A percentile compares a stretch with the other conserved stretches of the same genome.
These are phyloP conservation scores for Neofusicoccum parvum DNA, from an alignment of 2,329 filamentous ascomycete genomes.

Conservation along the genomic window DNA sequence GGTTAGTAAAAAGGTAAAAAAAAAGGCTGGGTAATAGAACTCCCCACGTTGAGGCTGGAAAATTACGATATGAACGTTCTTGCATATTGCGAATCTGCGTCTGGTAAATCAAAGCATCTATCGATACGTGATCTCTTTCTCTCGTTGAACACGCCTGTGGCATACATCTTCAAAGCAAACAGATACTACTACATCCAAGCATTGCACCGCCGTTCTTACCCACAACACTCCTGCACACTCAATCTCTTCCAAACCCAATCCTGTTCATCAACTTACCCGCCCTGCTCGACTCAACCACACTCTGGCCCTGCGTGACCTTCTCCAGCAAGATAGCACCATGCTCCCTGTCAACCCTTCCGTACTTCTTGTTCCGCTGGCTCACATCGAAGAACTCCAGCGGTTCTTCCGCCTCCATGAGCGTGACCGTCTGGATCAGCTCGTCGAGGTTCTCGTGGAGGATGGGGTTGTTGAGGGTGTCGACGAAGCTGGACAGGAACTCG, in stretches of 20 bases:
- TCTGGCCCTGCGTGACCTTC: constrained; percentile 53
- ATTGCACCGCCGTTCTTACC: no score
- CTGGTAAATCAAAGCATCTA: no score
- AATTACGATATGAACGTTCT: no score
- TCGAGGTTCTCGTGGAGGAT: constrained; percentile 88
- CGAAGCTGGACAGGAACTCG: constrained; percentile 80
- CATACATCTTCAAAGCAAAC: no score
- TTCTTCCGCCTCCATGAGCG: constrained; percentile 82
- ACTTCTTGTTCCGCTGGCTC: constrained; percentile 86
- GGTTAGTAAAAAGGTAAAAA: no score
- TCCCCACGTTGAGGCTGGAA: no score
- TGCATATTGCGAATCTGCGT: no score
- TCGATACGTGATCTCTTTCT: no score
- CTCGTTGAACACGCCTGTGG: no score
- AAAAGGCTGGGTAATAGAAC: no score
- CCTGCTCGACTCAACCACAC: constrained; percentile 1
- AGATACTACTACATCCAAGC: no score
- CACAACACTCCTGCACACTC: not conserved
- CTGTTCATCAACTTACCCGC: constrained; percentile 16
- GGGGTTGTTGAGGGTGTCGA: constrained; percentile 82
- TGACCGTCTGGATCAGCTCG: constrained; percentile 89
- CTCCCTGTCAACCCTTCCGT: constrained; percentile 86
- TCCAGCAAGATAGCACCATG: constrained; percentile 89
- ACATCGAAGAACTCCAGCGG: constrained; percentile 98
- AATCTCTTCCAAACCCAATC: constrained; percentile 14